phyloP scores from a whole-genome alignment of 345 rosid species.

The Brassica rapa region DNA sequence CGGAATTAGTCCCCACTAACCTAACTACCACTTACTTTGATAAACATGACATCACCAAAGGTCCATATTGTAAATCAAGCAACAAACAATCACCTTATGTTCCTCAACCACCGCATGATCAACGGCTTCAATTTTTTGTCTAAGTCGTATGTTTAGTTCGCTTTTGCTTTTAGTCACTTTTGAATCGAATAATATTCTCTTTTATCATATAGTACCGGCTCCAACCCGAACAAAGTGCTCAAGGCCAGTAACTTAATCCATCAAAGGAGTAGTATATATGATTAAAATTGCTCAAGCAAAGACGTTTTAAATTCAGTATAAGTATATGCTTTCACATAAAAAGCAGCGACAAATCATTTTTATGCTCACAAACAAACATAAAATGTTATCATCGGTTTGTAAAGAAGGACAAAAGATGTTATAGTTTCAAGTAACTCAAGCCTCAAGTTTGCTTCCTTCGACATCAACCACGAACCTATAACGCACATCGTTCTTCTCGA shows the following conservation, averaged over 20 bases:
- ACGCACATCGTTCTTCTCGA: conserved; percentile 91
- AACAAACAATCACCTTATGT: conserved; percentile 8
- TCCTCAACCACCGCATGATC: conserved; percentile 3
- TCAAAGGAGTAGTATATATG: neutral
- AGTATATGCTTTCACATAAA: conserved; percentile 1
- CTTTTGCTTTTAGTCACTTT: conserved; percentile 15
- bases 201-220: neutral
- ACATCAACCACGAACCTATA: conserved; percentile 89
- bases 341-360: neutral
- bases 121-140: neutral
- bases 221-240: neutral
- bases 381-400: neutral
- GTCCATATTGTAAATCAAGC: neutral
- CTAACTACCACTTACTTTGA: conserved; percentile 8
- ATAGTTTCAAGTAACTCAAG: conserved; percentile 10
- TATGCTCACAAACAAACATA: conserved; percentile 20
- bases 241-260: neutral
- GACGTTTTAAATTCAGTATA: neutral
- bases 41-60: conserved; percentile 20
- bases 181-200: neutral
- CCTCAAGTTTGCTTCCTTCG: conserved; percentile 74
- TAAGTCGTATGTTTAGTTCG: conserved; percentile 1
- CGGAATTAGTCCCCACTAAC: neutral
- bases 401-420: neutral
- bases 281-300: neutral